Base-by-base conservation (phyloP, 306 rosid species). In the Prinsepia uniflora region DNA sequence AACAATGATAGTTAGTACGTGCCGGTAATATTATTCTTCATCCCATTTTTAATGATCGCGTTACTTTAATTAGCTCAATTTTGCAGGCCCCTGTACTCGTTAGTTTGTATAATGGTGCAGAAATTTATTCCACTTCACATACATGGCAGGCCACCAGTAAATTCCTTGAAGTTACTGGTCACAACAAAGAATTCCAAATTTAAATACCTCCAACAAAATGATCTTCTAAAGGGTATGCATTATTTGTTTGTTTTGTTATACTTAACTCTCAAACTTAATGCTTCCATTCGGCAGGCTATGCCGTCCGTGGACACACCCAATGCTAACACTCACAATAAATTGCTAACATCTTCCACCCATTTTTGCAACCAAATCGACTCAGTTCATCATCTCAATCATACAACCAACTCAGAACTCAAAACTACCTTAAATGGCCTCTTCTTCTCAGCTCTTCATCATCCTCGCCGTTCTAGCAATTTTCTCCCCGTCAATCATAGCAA, bases 401-500 rank as follows among this genome's bases (percentile, higher is more conserved):
- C 10, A 18, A 53, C 24, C 48, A 53, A 18, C 10, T 18, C 8
- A 6, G 18, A 53, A 18, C 10, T 18, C 20, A 53, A 8, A 6
- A 53, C 22, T 53, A 53, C 24, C 19, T 8, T 5, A 3, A 58
- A 77, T 81, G 85, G 69, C 77, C 66, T 45, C 54, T 19, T 15
- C 77, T 18, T 15, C 77, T 18, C 49, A 52, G 56, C 46, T 72
- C 52, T 24, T 79, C 62, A 18, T 43, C 14, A 14, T 71, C 52
- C 65, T 81, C 40, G 72, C 71, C 48, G 58, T 75, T 17, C 12
- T 68, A 4, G 85, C 81, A 10, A 54, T 53, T 44, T 63, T 75
- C 9, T 30, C 70, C 41, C 82, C 86, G n/a, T 62, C 62, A 2
- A 68, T 75, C 66, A 72, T 72, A 34, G 86, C 77, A n/a, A 72